A percentile compares a stretch with the other conserved stretches of the same genome.
Evolutionary conservation across 1,284 basidiomycete species (phyloP).

Genomic region (Anthracocystis walkeri): DNA sequence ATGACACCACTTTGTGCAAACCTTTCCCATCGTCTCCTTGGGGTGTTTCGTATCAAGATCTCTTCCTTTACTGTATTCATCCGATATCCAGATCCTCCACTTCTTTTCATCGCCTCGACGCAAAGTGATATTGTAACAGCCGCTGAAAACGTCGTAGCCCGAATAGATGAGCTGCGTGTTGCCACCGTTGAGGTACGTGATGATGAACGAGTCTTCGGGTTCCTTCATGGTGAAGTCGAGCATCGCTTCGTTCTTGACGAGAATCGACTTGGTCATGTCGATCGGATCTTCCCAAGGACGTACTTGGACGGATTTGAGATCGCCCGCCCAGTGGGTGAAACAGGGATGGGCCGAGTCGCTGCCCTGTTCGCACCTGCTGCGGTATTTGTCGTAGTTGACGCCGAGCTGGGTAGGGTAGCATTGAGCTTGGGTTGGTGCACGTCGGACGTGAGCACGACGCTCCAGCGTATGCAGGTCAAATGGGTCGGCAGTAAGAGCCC

Average conservation of each 20-base stretch:
- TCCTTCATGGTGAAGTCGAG: constrained; percentile 12
- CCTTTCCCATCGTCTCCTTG: neutral
- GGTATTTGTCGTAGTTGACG: neutral
- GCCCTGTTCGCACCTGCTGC: neutral
- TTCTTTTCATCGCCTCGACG: neutral
- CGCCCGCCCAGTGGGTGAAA: neutral
- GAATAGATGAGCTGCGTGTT: constrained; percentile 2
- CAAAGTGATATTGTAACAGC: constrained; percentile 8
- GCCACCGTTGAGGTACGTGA: constrained; percentile 3
- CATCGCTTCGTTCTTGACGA: constrained; percentile 3
- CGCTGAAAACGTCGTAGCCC: neutral
- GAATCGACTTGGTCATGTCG: neutral
- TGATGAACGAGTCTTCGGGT: neutral
- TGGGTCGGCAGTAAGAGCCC: too few species aligned
- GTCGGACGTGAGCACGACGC: too few species aligned
- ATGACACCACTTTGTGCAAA: constrained; percentile 19
- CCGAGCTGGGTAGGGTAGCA: neutral
- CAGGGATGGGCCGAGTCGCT: constrained; percentile 1
- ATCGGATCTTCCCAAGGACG: neutral
- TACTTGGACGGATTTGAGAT: neutral
- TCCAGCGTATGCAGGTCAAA: too few species aligned
- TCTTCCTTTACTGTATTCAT: neutral
- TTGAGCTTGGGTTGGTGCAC: neutral
- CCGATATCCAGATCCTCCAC: constrained; percentile 12
- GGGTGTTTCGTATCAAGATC: constrained; percentile 11